A percentile compares a stretch with the other conserved stretches of the same genome.
Evolutionary conservation across 2,329 filamentous ascomycete species (phyloP).

Genomic region (Tolypocladium ophioglossoides): DNA sequence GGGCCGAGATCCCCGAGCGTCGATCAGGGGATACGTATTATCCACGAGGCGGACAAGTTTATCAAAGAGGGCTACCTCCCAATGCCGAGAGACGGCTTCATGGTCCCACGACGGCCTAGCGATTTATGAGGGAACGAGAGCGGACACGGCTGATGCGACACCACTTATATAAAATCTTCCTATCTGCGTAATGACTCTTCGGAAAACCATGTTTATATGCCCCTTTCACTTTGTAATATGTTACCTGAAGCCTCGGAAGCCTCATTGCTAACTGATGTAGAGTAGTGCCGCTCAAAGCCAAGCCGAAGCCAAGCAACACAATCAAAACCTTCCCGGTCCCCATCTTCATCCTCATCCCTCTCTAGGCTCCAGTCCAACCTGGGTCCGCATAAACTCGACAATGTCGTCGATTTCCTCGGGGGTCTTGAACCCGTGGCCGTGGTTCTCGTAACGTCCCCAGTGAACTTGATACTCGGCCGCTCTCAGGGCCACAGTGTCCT

Average conservation of each 20-base stretch:
- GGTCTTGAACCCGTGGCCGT: slow-evolving; percentile 38
- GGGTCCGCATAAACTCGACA: slow-evolving; percentile 16
- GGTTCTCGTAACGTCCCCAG: slow-evolving; percentile 21
- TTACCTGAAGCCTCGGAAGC: no score
- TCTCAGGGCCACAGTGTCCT: slow-evolving; percentile 14
- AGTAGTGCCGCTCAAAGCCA: no score
- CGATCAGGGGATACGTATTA: slow-evolving; percentile 33
- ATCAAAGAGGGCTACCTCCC: slow-evolving; percentile 23
- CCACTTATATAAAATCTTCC: neutral
- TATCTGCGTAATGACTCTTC: no score
- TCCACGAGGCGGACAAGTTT: slow-evolving; percentile 30
- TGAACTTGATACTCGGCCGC: slow-evolving; percentile 18
- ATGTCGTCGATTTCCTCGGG: slow-evolving; percentile 34
- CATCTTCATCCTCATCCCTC: neutral
- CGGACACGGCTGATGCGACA: neutral
- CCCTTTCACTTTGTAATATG: no score
- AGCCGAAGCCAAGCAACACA: no score
- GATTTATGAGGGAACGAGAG: neutral
- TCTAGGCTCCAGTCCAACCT: neutral
- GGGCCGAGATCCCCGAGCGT: slow-evolving; percentile 32
- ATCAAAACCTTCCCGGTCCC: neutral
- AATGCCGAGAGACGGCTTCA: neutral
- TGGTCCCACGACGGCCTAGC: neutral
- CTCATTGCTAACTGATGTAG: no score
- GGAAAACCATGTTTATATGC: no score